These are phyloP conservation scores for Chondrostereum purpureum DNA, from an alignment of 1,284 basidiomycete genomes.

Conservation along the genomic window DNA sequence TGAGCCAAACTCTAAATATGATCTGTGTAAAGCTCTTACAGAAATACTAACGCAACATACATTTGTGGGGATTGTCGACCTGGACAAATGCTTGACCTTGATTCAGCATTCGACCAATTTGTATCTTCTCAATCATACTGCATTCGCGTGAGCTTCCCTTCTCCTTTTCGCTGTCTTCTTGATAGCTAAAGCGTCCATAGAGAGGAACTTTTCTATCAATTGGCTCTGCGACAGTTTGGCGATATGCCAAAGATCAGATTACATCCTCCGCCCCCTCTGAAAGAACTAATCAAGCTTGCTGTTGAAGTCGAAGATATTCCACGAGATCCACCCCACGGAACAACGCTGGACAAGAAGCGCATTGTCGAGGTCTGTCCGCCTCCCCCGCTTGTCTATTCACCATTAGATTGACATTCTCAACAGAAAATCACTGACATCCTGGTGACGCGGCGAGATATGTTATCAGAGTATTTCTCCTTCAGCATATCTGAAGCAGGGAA, in stretches of 20 bases:
- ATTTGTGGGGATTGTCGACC: slow-evolving; percentile 91
- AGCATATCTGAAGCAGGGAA: slow-evolving; percentile 57
- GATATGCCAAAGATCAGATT: slow-evolving; percentile 71
- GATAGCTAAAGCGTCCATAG: slow-evolving; percentile 37
- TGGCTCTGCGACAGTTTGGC: slow-evolving; percentile 90
- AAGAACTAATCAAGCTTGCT: slow-evolving; percentile 71
- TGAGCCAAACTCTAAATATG: background rate
- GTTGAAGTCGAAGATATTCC: slow-evolving; percentile 65
- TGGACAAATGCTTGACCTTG: slow-evolving; percentile 67
- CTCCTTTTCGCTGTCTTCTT: no score
- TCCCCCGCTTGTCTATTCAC: slow-evolving; percentile 2
- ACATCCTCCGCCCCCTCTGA: slow-evolving; percentile 75
- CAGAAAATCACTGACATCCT: slow-evolving; percentile 60
- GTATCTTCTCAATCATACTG: slow-evolving; percentile 83
- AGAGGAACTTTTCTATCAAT: slow-evolving; percentile 94
- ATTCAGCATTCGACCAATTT: slow-evolving; percentile 87
- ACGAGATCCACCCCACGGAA: slow-evolving; percentile 26
- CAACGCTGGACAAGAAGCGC: slow-evolving; percentile 43
- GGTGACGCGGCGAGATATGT: slow-evolving; percentile 70
- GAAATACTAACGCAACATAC: slow-evolving; percentile 85
- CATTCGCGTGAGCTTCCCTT: slow-evolving; percentile 57
- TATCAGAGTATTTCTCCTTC: slow-evolving; percentile 89
- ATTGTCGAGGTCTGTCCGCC: slow-evolving; percentile 64
- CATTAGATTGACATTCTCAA: slow-evolving; percentile 1
- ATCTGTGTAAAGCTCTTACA: slow-evolving; percentile 53